Evolutionary conservation across 2,329 filamentous ascomycete species (phyloP).

Genomic region (Nigrospora sphaerica): DNA sequence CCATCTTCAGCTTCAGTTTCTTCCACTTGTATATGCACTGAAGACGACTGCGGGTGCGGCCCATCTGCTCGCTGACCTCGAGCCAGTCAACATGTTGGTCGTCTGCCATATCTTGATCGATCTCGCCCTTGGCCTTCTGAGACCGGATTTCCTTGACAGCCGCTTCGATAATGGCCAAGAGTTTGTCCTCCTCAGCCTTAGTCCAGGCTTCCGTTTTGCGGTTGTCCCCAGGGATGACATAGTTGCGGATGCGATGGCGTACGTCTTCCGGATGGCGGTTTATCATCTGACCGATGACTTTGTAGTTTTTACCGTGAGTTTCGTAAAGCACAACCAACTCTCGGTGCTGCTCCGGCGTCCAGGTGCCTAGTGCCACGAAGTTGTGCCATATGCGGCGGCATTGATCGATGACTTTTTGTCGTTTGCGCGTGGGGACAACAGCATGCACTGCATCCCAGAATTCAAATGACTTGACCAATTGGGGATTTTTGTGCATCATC

Average conservation of each 20-base stretch:
- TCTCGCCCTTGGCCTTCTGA: constrained; percentile 22
- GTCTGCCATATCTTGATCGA: constrained; percentile 30
- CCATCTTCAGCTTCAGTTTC: constrained; percentile 22
- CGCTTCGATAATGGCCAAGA: constrained; percentile 46
- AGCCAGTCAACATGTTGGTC: constrained; percentile 59
- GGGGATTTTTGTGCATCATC: constrained; percentile 26
- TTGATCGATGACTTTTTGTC: constrained; percentile 46
- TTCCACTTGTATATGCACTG: constrained; percentile 67
- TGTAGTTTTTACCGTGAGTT: constrained; percentile 51
- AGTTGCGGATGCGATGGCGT: constrained; percentile 64
- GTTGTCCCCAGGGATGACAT: constrained; percentile 50
- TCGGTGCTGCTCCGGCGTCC: constrained; percentile 53
- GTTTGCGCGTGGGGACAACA: constrained; percentile 41
- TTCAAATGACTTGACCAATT: constrained; percentile 20
- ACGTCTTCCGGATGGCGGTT: constrained; percentile 60
- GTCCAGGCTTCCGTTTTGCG: constrained; percentile 51
- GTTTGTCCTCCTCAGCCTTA: constrained; percentile 47
- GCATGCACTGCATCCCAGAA: constrained; percentile 45
- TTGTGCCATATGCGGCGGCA: constrained; percentile 60
- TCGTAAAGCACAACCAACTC: constrained; percentile 40
- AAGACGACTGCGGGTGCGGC: constrained; percentile 52
- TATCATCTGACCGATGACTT: constrained; percentile 51
- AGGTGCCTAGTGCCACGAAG: constrained; percentile 51
- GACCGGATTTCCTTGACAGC: constrained; percentile 41
- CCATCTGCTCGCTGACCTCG: constrained; percentile 55